A percentile compares a stretch with the other conserved stretches of the same genome.
Conservation (phyloP, 768 basidiomycete genomes). For the Daedaleopsis nitida region DNA sequence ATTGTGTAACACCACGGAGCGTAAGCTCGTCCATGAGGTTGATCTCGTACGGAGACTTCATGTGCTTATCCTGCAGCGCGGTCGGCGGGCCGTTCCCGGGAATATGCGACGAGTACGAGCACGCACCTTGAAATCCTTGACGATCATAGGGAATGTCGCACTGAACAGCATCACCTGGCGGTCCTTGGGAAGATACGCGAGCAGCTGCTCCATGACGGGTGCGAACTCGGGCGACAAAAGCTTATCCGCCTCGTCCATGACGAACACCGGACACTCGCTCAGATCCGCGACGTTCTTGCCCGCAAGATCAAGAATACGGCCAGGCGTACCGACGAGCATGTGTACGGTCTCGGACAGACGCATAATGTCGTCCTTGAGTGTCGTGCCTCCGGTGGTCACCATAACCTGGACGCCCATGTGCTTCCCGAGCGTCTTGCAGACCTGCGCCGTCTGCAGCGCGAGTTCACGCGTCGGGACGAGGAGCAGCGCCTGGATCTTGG, state of each 20-base stretch:
- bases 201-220: conserved; percentile 96
- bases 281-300: conserved; percentile 94
- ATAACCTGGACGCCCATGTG: conserved; percentile 96
- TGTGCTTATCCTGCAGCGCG: conserved; percentile 83
- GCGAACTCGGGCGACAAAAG: conserved; percentile 96
- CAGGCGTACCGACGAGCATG: conserved; percentile 96
- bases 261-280: conserved; percentile 92
- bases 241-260: conserved; percentile 99
- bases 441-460: conserved; percentile 97
- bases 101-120: background rate
- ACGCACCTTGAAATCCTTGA: conserved; percentile 96
- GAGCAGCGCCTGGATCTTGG: conserved; percentile 93
- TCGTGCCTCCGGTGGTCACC: conserved; percentile 99
- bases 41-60: conserved; percentile 94
- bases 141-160: conserved; percentile 98
- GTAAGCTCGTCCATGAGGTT: conserved; percentile 99
- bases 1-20: conserved; percentile 97
- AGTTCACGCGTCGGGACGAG: conserved; percentile 99
- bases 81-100: conserved; percentile 6
- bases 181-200: conserved; percentile 79
- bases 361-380: conserved; percentile 96
- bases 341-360: conserved; percentile 89
- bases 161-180: conserved; percentile 99
- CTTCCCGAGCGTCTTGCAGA: conserved; percentile 95
- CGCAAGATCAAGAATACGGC: conserved; percentile 91